Evolutionary conservation across 108 stramenopile genomes (phyloP), one percentile per base, ranked within the genome.

Genomic region (Mediolabrus comicus): DNA sequence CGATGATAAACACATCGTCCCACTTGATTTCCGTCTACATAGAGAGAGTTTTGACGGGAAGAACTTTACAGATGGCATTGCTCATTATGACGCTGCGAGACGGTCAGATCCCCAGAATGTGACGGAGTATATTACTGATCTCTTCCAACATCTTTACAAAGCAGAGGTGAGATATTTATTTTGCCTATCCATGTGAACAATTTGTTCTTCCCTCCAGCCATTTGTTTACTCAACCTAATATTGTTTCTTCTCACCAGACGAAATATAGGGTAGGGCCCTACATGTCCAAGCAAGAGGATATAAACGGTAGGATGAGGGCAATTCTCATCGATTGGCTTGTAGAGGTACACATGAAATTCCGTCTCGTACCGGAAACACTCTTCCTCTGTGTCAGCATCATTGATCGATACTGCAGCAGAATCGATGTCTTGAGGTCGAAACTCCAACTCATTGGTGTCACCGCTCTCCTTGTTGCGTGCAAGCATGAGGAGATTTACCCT

Each of bases 401-500:
- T 65, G 95, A 94, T 43, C 84, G 91, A 38, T 96, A 87, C 75
- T 89, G 94, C 53, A 74, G 84, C 62, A 65, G 62, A 19, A 75
- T 83, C 63, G 65, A 81, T 43, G 95, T 98, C 31, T 68, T 81
- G 17, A 83, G 98, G n/a, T 84, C 89, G 25, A 94, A 96, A 66
- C 83, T 99, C 46, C 98, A 99, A 74, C 95, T 99, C 6, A 90
- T 99, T 19, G 98, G 98, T 25, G 97, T 98, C 36, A 97, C 97
- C 22, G 92, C 96, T 25, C 88, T 99, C 34, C 81, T 99, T 64
- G 88, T 99, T 53, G 98, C 98, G 10, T 94, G 95, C 69, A 99
- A 99, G 83, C 98, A 99, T 75, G 98, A 99, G 66, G 98, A 99
- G 79, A 98, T 98, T 67, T 98, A 98, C 51, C 92, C 95, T 67